Conservation (phyloP, 108 stramenopile genomes). For the Craspedostauros australis region DNA sequence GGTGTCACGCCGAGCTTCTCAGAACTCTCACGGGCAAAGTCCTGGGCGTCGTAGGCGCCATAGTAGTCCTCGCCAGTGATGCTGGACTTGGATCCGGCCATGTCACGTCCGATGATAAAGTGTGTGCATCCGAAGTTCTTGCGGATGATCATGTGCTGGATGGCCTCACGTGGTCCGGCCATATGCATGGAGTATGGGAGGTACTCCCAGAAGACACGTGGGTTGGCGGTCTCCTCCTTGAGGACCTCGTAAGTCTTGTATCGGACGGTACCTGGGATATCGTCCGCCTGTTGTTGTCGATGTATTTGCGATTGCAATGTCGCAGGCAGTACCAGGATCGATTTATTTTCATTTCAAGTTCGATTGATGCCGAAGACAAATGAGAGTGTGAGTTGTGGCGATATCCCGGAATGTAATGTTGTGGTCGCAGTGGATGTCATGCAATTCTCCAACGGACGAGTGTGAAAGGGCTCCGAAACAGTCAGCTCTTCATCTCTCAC, state of each 20-base stretch:
- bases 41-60: constrained; percentile 98
- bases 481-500: too few relatives aligned
- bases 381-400: too few relatives aligned
- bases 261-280: constrained; percentile 85
- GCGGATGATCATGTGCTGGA: constrained; percentile 99
- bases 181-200: constrained; percentile 99
- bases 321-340: too few relatives aligned
- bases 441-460: too few relatives aligned
- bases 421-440: too few relatives aligned
- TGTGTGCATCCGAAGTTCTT: constrained; percentile 99
- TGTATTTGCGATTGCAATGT: too few relatives aligned
- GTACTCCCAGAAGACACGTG: constrained; percentile 95
- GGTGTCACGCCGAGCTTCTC: constrained; percentile 90
- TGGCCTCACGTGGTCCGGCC: constrained; percentile 99
- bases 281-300: constrained; percentile 84
- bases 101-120: constrained; percentile 99
- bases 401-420: too few relatives aligned
- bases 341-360: too few relatives aligned
- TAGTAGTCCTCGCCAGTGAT: constrained; percentile 98
- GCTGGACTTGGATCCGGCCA: constrained; percentile 97
- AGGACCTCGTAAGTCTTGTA: constrained; percentile 98
- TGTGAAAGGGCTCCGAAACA: too few relatives aligned
- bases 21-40: constrained; percentile 82
- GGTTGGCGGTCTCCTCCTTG: constrained; percentile 92
- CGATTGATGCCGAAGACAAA: too few relatives aligned